Conservation (phyloP, 805 yeast genomes). For the Metschnikowia gruessii region DNA sequence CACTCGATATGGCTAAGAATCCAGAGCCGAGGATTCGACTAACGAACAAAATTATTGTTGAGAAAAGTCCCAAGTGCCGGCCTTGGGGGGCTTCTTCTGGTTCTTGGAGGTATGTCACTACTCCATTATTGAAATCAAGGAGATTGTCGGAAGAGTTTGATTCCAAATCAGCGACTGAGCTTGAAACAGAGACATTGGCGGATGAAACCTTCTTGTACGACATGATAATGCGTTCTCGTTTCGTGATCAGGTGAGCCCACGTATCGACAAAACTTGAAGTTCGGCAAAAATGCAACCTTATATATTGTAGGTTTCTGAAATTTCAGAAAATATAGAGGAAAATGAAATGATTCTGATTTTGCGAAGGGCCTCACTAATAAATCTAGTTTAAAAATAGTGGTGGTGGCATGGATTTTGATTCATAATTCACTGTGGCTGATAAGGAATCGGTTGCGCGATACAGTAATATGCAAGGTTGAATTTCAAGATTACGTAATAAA, state of each 20-base stretch:
- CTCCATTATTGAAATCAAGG: constrained; percentile 1
- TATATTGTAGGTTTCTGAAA: background rate
- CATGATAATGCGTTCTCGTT: constrained; percentile 3
- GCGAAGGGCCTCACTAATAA: background rate
- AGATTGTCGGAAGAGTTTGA: constrained; percentile 5
- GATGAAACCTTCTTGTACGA: constrained; percentile 11
- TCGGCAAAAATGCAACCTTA: background rate
- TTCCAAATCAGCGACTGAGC: constrained; percentile 9
- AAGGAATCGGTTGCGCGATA: constrained; percentile 7
- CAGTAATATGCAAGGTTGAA: background rate
- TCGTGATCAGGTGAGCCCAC: background rate
- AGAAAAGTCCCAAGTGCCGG: constrained; percentile 65
- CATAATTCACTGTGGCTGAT: constrained; percentile 14
- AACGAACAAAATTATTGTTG: constrained; percentile 60
- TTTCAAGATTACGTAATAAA: background rate
- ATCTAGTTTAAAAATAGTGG: background rate
- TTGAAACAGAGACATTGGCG: constrained; percentile 4
- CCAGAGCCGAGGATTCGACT: constrained; percentile 78
- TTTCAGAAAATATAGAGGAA: background rate
- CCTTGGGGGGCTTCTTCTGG: constrained; percentile 67
- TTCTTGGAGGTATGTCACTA: constrained; percentile 24
- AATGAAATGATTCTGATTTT: background rate
- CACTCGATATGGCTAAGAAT: constrained; percentile 68
- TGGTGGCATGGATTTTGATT: background rate
- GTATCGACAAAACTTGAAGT: background rate